These are phyloP conservation scores for Austroboletus niveus DNA, from an alignment of 1,284 basidiomycete genomes.

Conservation along the genomic window DNA sequence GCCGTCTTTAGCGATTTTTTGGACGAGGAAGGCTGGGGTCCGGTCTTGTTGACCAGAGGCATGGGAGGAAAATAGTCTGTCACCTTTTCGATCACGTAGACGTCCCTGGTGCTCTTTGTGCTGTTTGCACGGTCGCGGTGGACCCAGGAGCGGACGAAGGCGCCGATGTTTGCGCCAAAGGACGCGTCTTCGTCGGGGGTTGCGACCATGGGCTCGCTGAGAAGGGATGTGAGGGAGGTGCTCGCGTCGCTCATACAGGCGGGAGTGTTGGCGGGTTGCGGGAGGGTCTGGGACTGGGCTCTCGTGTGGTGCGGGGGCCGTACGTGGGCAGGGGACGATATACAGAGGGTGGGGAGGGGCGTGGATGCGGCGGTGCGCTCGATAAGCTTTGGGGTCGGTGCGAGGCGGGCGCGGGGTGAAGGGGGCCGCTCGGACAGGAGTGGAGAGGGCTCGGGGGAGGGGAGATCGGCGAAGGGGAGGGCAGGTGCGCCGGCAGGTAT, in stretches of 20 bases:
- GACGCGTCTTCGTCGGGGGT: conserved; percentile 31
- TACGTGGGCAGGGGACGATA: conserved; percentile 25
- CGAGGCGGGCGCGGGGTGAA: conserved; percentile 21
- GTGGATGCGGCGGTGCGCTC: conserved; percentile 30
- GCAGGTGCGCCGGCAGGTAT: conserved; percentile 32
- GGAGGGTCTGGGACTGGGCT: conserved; percentile 16
- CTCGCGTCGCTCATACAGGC: conserved; percentile 31
- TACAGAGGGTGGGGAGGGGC: conserved; percentile 29
- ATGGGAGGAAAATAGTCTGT: conserved; percentile 30
- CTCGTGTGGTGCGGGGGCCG: conserved; percentile 22
- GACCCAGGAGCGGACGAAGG: conserved; percentile 34
- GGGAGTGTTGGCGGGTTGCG: conserved; percentile 16
- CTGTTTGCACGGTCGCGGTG: conserved; percentile 23
- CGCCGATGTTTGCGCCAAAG: conserved; percentile 29
- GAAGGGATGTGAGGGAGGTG: conserved; percentile 33
- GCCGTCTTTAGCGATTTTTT: conserved; percentile 20
- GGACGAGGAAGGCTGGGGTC: conserved; percentile 2
- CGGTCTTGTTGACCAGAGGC: conserved; percentile 19
- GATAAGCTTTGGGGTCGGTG: conserved; percentile 32
- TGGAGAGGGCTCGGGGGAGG: background rate
- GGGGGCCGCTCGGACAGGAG: conserved; percentile 8
- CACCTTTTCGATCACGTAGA: conserved; percentile 29
- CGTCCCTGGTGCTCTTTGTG: conserved; percentile 15
- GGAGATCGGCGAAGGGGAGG: conserved; percentile 15
- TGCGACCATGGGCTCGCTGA: conserved; percentile 31